A percentile compares a stretch with the other conserved stretches of the same genome.
phyloP scores from a whole-genome alignment of 2,329 filamentous ascomycete genomes.

The Paecilomyces dactylethromorphus region DNA sequence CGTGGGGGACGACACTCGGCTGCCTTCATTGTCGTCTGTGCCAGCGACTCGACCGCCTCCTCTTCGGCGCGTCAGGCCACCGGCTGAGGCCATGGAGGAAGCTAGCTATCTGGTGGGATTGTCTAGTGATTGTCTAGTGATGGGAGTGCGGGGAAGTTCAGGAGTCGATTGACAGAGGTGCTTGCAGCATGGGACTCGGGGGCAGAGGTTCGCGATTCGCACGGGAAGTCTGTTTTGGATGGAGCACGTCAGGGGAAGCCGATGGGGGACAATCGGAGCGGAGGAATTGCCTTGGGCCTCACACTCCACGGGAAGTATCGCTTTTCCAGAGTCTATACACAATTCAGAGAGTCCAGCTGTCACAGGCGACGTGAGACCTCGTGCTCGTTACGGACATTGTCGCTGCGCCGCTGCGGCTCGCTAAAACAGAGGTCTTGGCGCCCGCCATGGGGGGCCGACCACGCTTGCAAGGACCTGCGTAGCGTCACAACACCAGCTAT shows the following conservation, averaged over 20 bases:
- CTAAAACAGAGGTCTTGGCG: neutral
- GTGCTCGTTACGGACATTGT: neutral
- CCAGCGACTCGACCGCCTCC: slow-evolving; percentile 53
- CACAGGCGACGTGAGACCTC: neutral
- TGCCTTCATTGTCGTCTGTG: slow-evolving; percentile 57
- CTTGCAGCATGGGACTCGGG: neutral
- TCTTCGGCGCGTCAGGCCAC: slow-evolving; percentile 65
- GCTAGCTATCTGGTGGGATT: slow-evolving; percentile 10
- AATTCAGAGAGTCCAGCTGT: neutral
- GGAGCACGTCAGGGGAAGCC: neutral
- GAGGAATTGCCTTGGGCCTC: neutral
- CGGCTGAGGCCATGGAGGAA: slow-evolving; percentile 56
- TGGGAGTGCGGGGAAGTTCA: slow-evolving; percentile 8
- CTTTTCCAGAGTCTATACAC: neutral
- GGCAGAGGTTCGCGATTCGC: neutral
- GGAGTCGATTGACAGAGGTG: slow-evolving; percentile 1
- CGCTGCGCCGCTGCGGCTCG: neutral
- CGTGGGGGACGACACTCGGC: slow-evolving; percentile 60
- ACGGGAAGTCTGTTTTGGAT: neutral
- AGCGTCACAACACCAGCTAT: slow-evolving; percentile 13
- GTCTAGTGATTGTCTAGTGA: slow-evolving; percentile 8
- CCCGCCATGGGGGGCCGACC: neutral
- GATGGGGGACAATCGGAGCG: neutral
- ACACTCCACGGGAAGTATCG: neutral
- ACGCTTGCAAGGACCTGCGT: neutral